Evolutionary conservation across 371 early-diverging fungal genomes (phyloP).

Genomic region (Mortierella sp.): DNA sequence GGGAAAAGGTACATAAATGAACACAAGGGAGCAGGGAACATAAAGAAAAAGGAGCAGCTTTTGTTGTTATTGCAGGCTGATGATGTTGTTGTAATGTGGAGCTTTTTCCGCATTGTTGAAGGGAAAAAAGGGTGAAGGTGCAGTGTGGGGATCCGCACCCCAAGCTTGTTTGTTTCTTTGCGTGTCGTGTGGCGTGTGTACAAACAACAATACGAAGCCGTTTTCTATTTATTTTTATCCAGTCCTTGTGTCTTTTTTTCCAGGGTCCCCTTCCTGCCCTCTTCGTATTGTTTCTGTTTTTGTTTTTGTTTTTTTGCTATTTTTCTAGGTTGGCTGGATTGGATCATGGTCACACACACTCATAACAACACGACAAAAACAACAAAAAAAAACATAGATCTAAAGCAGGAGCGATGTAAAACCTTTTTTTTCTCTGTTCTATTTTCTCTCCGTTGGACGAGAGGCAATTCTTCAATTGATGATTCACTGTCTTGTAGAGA

Average conservation of each 20-base stretch:
- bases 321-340: not conserved
- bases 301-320: too few relatives aligned
- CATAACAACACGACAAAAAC: not conserved
- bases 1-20: too few relatives aligned
- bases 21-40: not conserved
- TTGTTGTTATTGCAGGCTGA: not conserved
- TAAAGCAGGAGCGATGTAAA: not conserved
- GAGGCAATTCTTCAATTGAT: not conserved
- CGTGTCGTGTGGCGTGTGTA: too few relatives aligned
- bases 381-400: constrained; percentile 1
- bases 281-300: not conserved
- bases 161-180: too few relatives aligned
- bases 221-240: not conserved
- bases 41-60: not conserved
- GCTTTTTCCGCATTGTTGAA: not conserved
- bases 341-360: constrained; percentile 2
- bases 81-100: not conserved
- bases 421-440: not conserved
- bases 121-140: not conserved
- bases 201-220: not conserved
- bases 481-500: not conserved
- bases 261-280: constrained; percentile 18
- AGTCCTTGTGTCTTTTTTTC: constrained; percentile 10
- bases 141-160: not conserved
- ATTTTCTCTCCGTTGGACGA: not conserved